phyloP scores from a whole-genome alignment of 192 early-diverging fungal species.

The Dispira simplex region DNA sequence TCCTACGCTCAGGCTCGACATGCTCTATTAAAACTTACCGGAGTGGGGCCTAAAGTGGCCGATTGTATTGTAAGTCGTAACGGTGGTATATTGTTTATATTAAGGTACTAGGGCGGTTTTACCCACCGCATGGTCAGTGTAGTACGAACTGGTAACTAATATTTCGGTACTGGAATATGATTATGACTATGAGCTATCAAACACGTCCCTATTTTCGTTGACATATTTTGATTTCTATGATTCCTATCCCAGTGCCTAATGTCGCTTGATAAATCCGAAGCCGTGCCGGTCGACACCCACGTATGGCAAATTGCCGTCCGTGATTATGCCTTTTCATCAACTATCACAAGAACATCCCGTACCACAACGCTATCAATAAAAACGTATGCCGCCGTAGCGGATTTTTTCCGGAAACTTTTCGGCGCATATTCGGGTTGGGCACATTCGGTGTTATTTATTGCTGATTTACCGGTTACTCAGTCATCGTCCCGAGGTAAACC shows the following conservation, averaged over 20 bases:
- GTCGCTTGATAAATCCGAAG: slow-evolving; percentile 69
- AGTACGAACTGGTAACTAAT: too few species aligned
- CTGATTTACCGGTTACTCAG: slow-evolving; percentile 18
- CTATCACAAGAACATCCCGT: slow-evolving; percentile 7
- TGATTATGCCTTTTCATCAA: slow-evolving; percentile 46
- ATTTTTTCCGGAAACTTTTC: slow-evolving; percentile 61
- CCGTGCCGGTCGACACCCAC: slow-evolving; percentile 87
- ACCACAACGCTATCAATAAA: slow-evolving; percentile 47
- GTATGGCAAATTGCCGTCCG: slow-evolving; percentile 87
- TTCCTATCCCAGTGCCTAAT: slow-evolving; percentile 42
- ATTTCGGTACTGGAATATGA: too few species aligned
- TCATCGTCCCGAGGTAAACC: too few species aligned
- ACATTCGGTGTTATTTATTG: slow-evolving; percentile 39
- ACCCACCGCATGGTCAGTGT: too few species aligned
- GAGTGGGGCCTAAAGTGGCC: slow-evolving; percentile 93
- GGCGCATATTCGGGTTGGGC: slow-evolving; percentile 73
- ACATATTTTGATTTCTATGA: neutral
- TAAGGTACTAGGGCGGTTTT: too few species aligned
- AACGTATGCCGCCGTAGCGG: slow-evolving; percentile 50
- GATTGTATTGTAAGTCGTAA: slow-evolving; percentile 65
- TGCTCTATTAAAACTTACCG: slow-evolving; percentile 51
- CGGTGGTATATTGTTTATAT: neutral
- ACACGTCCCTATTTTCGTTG: too few species aligned
- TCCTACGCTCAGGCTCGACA: slow-evolving; percentile 39
- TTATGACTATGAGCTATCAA: too few species aligned